Evolutionary conservation across 1,139 yeast species (phyloP), one percentile per base, ranked within the genome.

Genomic region (Taphrina pruni): DNA sequence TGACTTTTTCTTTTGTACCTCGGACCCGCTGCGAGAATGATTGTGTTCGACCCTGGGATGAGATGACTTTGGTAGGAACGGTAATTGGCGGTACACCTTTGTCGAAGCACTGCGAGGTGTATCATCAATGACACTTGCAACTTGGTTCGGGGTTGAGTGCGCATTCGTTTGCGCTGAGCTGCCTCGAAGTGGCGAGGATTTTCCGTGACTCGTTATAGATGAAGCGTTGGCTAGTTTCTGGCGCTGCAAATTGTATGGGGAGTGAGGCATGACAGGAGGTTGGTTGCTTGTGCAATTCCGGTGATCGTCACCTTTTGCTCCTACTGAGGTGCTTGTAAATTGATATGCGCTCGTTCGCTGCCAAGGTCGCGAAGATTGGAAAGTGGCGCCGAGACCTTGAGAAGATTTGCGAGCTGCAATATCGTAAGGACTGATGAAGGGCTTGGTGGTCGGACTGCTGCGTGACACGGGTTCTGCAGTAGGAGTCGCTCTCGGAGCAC

Each of bases 401-500:
- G 41, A 54, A 12, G 43, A 36, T 48, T 39, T 38, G 48, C 58
- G 58, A 36, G 58, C 58, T 36, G 58, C 58, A 21, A 54, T 54
- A 14, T 32, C 43, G 17, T 54, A 54, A 14, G 58, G 58, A 35
- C 36, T 50, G 36, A 50, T n/a, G n/a, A 50, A 50, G 8, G 54
- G 43, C 14, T 39, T 39, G 43, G 32, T 26, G 32, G 32, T 26
- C 32, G 32, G 32, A 26, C 32, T 26, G 32, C 32, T 1, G 32
- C 32, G 32, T 26, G 32, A 2, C 2, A 26, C 2, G 14, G 43
- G 14, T 39, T 39, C 43, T 11, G 14, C 43, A 39, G 43, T 11
- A 1, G 43, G 6, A 39, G 2, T 39, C 43, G 6, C 14, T 14
- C 14, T 14, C 43, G 43, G 43, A 14, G 43, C 43, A 39, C 11